Conservation (phyloP, 495 filamentous ascomycete species). For the Staphylotrichum longicolle region DNA sequence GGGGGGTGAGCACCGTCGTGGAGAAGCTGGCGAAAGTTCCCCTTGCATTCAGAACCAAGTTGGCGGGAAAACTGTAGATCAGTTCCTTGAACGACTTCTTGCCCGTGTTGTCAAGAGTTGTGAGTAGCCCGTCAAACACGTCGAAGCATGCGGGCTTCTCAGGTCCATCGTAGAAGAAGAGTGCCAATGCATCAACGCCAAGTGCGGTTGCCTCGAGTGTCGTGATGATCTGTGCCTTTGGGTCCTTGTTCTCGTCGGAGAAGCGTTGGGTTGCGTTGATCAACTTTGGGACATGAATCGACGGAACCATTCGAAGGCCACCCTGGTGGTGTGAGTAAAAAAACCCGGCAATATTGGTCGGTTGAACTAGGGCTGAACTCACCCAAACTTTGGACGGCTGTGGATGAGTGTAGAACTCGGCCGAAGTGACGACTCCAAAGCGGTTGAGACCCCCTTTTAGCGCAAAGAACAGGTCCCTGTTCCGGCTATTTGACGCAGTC, state of each 20-base stretch:
- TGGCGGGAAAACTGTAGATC: slow-evolving; percentile 28
- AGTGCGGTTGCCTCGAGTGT: slow-evolving; percentile 46
- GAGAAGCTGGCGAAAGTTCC: slow-evolving; percentile 29
- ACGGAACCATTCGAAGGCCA: slow-evolving; percentile 47
- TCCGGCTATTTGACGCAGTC: slow-evolving; percentile 22
- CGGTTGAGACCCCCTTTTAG: slow-evolving; percentile 52
- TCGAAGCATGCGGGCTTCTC: slow-evolving; percentile 55
- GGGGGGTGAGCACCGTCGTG: slow-evolving; percentile 21
- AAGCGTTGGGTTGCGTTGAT: slow-evolving; percentile 55
- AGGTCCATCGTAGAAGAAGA: slow-evolving; percentile 60
- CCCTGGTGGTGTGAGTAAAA: slow-evolving; percentile 27
- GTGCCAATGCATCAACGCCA: slow-evolving; percentile 54
- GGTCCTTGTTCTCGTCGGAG: slow-evolving; percentile 38
- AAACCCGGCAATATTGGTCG: too few relatives aligned
- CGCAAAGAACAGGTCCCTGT: slow-evolving; percentile 57
- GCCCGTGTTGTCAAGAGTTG: slow-evolving; percentile 47
- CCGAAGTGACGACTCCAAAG: slow-evolving; percentile 54
- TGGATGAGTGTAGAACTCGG: slow-evolving; percentile 47
- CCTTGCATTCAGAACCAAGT: slow-evolving; percentile 22
- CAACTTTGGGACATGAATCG: slow-evolving; percentile 33
- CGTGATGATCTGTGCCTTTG: slow-evolving; percentile 52
- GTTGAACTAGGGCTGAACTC: neutral
- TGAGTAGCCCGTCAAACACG: slow-evolving; percentile 52
- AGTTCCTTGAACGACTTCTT: slow-evolving; percentile 52
- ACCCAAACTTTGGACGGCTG: slow-evolving; percentile 27